These are phyloP conservation scores for Paraconiothyrium brasiliense DNA, from an alignment of 2,329 filamentous ascomycete species.

Conservation along the genomic window DNA sequence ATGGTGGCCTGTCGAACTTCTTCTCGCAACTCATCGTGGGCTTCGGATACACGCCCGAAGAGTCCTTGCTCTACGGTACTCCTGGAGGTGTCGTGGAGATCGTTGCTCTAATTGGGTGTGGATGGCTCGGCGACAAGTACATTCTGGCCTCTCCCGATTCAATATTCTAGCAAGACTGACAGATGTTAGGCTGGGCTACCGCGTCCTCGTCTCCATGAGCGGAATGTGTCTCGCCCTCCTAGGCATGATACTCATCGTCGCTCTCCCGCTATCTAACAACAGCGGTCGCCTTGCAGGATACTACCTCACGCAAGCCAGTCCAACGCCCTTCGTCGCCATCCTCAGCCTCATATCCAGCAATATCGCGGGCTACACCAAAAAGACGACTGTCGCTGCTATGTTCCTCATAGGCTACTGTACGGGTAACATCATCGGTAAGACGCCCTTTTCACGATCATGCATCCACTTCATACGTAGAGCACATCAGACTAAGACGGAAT, in stretches of 20 bases:
- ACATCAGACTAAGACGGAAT: not conserved
- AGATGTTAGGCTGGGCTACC: slow-evolving; percentile 56
- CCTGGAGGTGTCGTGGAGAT: slow-evolving; percentile 74
- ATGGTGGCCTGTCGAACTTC: slow-evolving; percentile 69
- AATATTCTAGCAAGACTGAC: not conserved
- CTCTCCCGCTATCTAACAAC: slow-evolving; percentile 66
- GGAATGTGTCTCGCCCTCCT: slow-evolving; percentile 65
- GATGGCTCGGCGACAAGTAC: slow-evolving; percentile 63
- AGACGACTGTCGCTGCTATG: slow-evolving; percentile 66
- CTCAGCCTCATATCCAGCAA: slow-evolving; percentile 72
- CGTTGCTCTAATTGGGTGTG: slow-evolving; percentile 64
- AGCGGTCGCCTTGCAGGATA: slow-evolving; percentile 70
- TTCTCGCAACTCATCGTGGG: slow-evolving; percentile 68
- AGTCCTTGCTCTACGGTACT: slow-evolving; percentile 71
- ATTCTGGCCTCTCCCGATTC: not conserved
- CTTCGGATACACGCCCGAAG: slow-evolving; percentile 71
- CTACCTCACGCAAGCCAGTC: slow-evolving; percentile 69
- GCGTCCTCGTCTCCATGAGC: slow-evolving; percentile 64
- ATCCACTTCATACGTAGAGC: too few relatives aligned
- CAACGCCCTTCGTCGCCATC: slow-evolving; percentile 71
- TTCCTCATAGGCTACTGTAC: slow-evolving; percentile 55
- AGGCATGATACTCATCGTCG: slow-evolving; percentile 71
- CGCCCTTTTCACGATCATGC: not conserved
- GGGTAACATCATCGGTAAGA: slow-evolving; percentile 50
- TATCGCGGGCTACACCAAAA: slow-evolving; percentile 67